Conservation (phyloP, 129 eudicot species). For the Helianthus annuus region HanXRQr2.0-SUNRISE NC_035449.2:157847985-157848484, state of each 20-base stretch:
- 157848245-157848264: slow-evolving; percentile 52
- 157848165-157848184: slow-evolving; percentile 70
- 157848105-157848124: not conserved
- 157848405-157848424: no score
- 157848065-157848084: slow-evolving; percentile 10
- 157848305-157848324: slow-evolving; percentile 66
- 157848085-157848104: slow-evolving; percentile 29
- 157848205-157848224: slow-evolving; percentile 58
- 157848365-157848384: slow-evolving; percentile 10
- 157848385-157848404: not conserved
- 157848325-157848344: slow-evolving; percentile 75
- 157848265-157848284: slow-evolving; percentile 77
- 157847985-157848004: slow-evolving; percentile 55
- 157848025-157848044: slow-evolving; percentile 36
- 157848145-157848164: slow-evolving; percentile 65
- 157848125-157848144: slow-evolving; percentile 47
- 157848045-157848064: slow-evolving; percentile 38
- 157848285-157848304: slow-evolving; percentile 76
- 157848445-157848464: slow-evolving; percentile 5
- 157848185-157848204: slow-evolving; percentile 63
- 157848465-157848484: no score
- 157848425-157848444: slow-evolving; percentile 14
- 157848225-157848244: slow-evolving; percentile 62
- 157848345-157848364: slow-evolving; percentile 55
- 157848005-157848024: slow-evolving; percentile 52